Conservation (phyloP, 176 grass and related monocot genomes). For the Triticum dicoccoides region DNA sequence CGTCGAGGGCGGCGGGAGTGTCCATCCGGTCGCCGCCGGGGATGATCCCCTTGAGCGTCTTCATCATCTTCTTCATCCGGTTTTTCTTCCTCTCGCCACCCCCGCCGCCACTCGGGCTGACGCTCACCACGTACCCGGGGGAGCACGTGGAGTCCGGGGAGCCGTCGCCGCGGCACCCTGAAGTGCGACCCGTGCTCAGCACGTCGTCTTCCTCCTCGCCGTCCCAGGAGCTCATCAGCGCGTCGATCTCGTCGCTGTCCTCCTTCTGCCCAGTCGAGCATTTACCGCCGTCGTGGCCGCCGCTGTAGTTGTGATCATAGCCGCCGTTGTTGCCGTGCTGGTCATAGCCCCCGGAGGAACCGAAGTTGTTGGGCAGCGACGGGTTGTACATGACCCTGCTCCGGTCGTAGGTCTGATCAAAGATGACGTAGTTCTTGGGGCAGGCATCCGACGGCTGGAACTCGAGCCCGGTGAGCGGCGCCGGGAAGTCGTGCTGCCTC, state of each 20-base stretch:
- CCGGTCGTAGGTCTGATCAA: slow-evolving; percentile 73
- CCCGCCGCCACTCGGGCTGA: background rate
- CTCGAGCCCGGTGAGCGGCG: slow-evolving; percentile 69
- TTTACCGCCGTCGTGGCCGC: background rate
- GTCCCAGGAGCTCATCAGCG: slow-evolving; percentile 75
- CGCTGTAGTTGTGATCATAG: slow-evolving; percentile 10
- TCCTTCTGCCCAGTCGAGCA: slow-evolving; percentile 56
- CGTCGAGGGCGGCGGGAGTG: slow-evolving; percentile 68
- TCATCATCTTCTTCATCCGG: slow-evolving; percentile 85
- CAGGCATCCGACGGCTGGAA: slow-evolving; percentile 88
- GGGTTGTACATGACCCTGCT: slow-evolving; percentile 94
- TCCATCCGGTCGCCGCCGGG: slow-evolving; percentile 75
- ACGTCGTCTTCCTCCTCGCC: slow-evolving; percentile 69
- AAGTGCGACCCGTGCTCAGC: slow-evolving; percentile 75
- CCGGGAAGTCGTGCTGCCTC: slow-evolving; percentile 58
- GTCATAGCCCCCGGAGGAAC: slow-evolving; percentile 22
- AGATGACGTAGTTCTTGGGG: slow-evolving; percentile 95
- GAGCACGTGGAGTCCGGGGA: slow-evolving; percentile 86
- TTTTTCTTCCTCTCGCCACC: slow-evolving; percentile 48
- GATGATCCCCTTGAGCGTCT: slow-evolving; percentile 71
- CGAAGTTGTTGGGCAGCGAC: slow-evolving; percentile 64
- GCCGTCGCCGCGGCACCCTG: slow-evolving; percentile 35
- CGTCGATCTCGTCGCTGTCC: slow-evolving; percentile 81
- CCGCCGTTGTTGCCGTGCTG: background rate
- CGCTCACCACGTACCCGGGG: slow-evolving; percentile 40